Conservation (phyloP, 768 basidiomycete genomes). For the Amanita pseudoporphyria region DNA sequence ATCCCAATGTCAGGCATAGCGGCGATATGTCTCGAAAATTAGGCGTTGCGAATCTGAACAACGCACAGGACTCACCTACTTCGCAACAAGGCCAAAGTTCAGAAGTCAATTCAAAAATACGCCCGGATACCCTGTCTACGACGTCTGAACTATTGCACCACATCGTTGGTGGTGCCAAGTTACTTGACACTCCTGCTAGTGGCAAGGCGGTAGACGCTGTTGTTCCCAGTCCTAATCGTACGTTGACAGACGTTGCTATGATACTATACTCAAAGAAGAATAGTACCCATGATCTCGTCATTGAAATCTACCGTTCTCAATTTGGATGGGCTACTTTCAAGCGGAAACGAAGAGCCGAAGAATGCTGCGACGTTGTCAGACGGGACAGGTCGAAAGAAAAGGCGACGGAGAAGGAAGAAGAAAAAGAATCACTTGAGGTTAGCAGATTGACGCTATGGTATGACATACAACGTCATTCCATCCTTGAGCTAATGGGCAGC, state of each 20-base stretch:
- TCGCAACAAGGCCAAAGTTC: background rate
- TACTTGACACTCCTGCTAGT: background rate
- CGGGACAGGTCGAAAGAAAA: slow-evolving; percentile 28
- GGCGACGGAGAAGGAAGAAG: slow-evolving; percentile 44
- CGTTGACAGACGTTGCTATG: background rate
- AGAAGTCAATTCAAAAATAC: background rate
- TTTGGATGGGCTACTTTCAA: slow-evolving; percentile 37
- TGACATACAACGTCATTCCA: background rate
- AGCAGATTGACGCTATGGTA: background rate
- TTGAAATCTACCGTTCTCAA: slow-evolving; percentile 42
- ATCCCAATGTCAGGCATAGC: background rate
- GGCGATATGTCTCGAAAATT: background rate
- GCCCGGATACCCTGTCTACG: background rate
- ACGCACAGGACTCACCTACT: background rate
- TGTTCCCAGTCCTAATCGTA: background rate
- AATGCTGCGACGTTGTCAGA: slow-evolving; percentile 15
- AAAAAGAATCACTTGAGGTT: slow-evolving; percentile 23
- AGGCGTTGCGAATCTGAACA: background rate
- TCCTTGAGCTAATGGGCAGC: background rate
- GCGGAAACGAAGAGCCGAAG: slow-evolving; percentile 23
- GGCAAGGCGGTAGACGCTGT: background rate
- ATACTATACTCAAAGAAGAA: background rate
- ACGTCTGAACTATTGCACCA: background rate
- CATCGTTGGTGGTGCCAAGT: background rate
- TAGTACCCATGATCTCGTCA: slow-evolving; percentile 15